Base-by-base conservation (phyloP, 108 stramenopile genomes). In the Pelagomonas calceolata region DNA sequence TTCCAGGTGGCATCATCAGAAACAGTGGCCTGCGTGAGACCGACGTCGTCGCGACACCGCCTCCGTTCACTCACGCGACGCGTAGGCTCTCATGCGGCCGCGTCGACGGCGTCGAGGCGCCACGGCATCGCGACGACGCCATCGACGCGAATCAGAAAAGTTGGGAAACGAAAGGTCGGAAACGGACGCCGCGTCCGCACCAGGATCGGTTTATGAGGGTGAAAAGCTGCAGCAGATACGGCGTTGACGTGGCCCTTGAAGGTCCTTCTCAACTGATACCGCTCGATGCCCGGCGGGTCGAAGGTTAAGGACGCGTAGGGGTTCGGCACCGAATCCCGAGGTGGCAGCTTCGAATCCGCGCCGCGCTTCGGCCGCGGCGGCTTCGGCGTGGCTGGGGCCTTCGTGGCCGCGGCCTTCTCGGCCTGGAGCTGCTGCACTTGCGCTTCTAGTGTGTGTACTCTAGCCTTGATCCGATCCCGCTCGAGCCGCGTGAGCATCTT, bases 401-500 rank as follows among this genome's bases (percentile, higher is more conserved):
- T 10, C 65, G 9, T 66, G 18, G 35, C 33, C 36, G 69, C 39
- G n/a, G 75, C 51, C 7, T 26, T 17, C 39, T 75, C 32, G 16
- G 67, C 76, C 78, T 70, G 70, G 36, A 84, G 66, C 5, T 65
- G 63, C 65, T 67, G 64, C 46, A 86, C 34, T 68, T 87, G 85
- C 17, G 67, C 46, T 70, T 87, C 85, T 30, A 86, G 65, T n/a
- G 78, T 77, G 30, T 85, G 70, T 5, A 68, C 74, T 32, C 75
- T 63, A 10, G 85, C 84, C 64, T 64, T 70, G 35, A 77, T 66
- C 7, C 85, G 79, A 67, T 87, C 86, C 34, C 86, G 71, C 80
- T 86, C 86, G 35, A 87, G 81, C 34, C 78, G 73, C 76, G 83
- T 79, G 34, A 87, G 83, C 86, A 87, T 87, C 73, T 86, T 85